These are phyloP conservation scores for Stentor roeselii DNA, from an alignment of 73 alveolate species.

Conservation along the genomic window DNA sequence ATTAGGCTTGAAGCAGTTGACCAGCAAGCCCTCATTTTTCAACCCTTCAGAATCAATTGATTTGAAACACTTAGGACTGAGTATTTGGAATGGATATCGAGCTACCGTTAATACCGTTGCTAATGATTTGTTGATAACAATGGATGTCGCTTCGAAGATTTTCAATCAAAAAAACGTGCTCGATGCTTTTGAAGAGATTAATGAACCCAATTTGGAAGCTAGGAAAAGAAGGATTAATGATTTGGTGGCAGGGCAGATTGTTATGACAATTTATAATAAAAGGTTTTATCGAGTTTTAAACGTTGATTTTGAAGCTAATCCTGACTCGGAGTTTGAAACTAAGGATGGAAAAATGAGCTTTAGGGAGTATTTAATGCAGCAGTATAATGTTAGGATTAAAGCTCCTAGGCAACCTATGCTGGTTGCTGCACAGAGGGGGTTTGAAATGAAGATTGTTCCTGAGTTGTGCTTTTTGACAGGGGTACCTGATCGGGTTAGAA, in stretches of 20 bases:
- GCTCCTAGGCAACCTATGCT: neutral
- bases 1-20: neutral
- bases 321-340: slow-evolving; percentile 21
- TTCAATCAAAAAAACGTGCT: neutral
- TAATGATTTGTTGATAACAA: neutral
- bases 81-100: neutral
- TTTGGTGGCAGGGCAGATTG: slow-evolving; percentile 28
- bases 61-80: neutral
- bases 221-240: neutral
- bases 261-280: slow-evolving; percentile 43
- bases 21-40: neutral
- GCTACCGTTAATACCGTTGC: neutral
- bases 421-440: neutral
- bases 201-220: neutral
- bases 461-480: slow-evolving; percentile 30
- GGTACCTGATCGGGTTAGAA: neutral
- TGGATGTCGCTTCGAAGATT: neutral
- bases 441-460: neutral
- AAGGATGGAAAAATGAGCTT: slow-evolving; percentile 7
- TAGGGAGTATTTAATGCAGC: slow-evolving; percentile 17
- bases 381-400: neutral
- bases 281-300: slow-evolving; percentile 40
- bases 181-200: neutral
- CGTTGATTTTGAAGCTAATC: slow-evolving; percentile 36
- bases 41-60: neutral